These are phyloP conservation scores for Isoetes taiwanensis DNA, from an alignment of 75 land plant species.

Conservation along the genomic window DNA sequence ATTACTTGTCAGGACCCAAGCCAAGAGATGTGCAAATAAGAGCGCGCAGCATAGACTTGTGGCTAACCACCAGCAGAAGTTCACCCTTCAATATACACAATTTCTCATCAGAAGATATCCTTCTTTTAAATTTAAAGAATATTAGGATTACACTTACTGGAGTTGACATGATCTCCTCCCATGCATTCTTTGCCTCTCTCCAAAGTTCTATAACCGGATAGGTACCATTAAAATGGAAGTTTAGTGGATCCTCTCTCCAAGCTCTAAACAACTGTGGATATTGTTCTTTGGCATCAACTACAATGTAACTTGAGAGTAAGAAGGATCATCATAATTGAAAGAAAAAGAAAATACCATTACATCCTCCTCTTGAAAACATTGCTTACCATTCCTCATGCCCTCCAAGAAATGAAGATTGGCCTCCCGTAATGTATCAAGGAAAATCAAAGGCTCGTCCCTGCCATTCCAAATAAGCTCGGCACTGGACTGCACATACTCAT, in stretches of 20 bases:
- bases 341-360: not conserved
- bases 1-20: slow-evolving; percentile 57
- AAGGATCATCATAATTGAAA: not conserved
- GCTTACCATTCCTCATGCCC: slow-evolving; percentile 73
- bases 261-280: slow-evolving; percentile 41
- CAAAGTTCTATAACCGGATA: slow-evolving; percentile 56
- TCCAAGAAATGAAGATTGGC: slow-evolving; percentile 63
- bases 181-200: slow-evolving; percentile 39
- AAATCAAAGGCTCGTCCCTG: slow-evolving; percentile 40
- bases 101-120: not conserved
- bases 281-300: slow-evolving; percentile 57
- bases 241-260: slow-evolving; percentile 75
- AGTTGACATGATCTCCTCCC: slow-evolving; percentile 43
- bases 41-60: slow-evolving; percentile 72
- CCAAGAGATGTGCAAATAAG: slow-evolving; percentile 76
- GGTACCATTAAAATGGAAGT: slow-evolving; percentile 53
- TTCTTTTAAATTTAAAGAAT: not conserved
- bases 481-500: slow-evolving; percentile 37
- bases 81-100: slow-evolving; percentile 44
- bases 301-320: slow-evolving; percentile 20
- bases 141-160: slow-evolving; percentile 26
- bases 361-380: not conserved
- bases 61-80: slow-evolving; percentile 50
- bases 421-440: slow-evolving; percentile 57
- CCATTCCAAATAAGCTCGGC: slow-evolving; percentile 71